Evolutionary conservation across 164 flowering plant genomes (phyloP).

Genomic region (Stephania yunnanensis): DNA sequence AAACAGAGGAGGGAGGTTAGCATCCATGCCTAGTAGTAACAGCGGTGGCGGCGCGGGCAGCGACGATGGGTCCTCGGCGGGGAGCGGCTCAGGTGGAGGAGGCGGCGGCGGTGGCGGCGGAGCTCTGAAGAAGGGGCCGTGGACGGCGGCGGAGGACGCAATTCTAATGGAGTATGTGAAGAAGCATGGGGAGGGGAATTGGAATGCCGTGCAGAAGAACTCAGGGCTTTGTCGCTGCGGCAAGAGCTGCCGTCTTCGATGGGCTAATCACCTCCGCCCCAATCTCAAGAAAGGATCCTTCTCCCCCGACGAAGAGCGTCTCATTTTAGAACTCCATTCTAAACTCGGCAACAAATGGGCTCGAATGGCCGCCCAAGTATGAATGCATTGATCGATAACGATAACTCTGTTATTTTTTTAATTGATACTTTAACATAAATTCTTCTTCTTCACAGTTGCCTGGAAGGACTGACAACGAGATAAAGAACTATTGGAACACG

Average conservation of each 20-base stretch:
- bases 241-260: conserved; percentile 44
- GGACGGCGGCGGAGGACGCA: conserved; percentile 74
- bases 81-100: conserved; percentile 2
- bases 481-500: conserved; percentile 77
- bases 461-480: conserved; percentile 64
- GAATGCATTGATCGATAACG: too few species aligned
- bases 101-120: conserved; percentile 7
- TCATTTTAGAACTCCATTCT: conserved; percentile 63
- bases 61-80: conserved; percentile 13
- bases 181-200: conserved; percentile 75
- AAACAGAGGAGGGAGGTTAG: background rate
- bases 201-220: conserved; percentile 73
- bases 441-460: conserved; percentile 38
- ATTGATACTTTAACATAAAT: too few species aligned
- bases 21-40: background rate
- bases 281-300: conserved; percentile 69
- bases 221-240: conserved; percentile 56
- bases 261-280: conserved; percentile 86
- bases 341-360: conserved; percentile 88
- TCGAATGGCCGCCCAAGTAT: conserved; percentile 77
- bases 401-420: background rate
- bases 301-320: conserved; percentile 55
- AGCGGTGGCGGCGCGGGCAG: conserved; percentile 1
- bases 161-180: conserved; percentile 59
- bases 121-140: conserved; percentile 61